Evolutionary conservation across 176 grass and related monocot genomes (phyloP).

Genomic region (Cocos nucifera): DNA sequence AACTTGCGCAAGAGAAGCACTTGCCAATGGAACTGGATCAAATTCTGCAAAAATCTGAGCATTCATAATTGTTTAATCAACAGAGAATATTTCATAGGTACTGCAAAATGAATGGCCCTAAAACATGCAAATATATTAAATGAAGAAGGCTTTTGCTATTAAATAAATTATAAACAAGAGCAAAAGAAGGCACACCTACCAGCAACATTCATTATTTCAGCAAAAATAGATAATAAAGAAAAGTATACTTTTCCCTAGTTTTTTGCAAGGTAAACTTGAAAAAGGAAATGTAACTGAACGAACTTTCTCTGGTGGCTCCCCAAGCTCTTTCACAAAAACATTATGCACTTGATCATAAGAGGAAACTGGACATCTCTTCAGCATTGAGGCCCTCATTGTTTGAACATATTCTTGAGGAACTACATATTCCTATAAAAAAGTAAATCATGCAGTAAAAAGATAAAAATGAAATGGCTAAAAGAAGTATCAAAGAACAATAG

Average conservation of each 20-base stretch:
- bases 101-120: too few relatives aligned
- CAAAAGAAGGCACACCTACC: too few relatives aligned
- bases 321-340: constrained; percentile 65
- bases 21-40: constrained; percentile 78
- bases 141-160: too few relatives aligned
- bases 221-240: too few relatives aligned
- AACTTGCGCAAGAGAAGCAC: constrained; percentile 97
- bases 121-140: too few relatives aligned
- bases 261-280: constrained; percentile 7
- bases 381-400: constrained; percentile 83
- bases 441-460: constrained; percentile 18
- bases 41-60: constrained; percentile 85
- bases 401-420: constrained; percentile 74
- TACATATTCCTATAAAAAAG: constrained; percentile 55
- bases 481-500: not conserved
- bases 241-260: not conserved
- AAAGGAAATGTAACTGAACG: constrained; percentile 15
- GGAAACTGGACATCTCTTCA: constrained; percentile 86
- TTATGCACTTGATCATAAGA: constrained; percentile 52
- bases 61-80: not conserved
- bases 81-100: too few relatives aligned
- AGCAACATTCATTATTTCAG: too few relatives aligned
- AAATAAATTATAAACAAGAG: too few relatives aligned
- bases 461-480: not conserved
- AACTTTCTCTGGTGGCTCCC: constrained; percentile 67